Evolutionary conservation across 2,329 filamentous ascomycete species (phyloP).

Genomic region (Ophiocordyceps camponoti-leonardi): DNA sequence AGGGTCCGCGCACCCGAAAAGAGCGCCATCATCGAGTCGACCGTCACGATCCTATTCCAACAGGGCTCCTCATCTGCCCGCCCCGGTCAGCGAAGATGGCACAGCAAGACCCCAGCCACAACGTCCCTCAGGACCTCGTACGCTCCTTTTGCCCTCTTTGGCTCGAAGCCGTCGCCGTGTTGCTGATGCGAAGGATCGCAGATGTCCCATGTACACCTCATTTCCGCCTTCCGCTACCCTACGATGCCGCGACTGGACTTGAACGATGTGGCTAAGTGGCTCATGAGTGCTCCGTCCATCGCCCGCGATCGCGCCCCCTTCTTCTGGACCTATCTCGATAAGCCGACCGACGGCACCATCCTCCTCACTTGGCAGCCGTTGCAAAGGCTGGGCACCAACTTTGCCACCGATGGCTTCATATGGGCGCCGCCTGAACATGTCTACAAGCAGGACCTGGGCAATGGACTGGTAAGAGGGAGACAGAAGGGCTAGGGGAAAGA

Average conservation of each 20-base stretch:
- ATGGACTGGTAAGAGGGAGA: conserved; percentile 29
- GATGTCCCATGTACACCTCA: conserved; percentile 78
- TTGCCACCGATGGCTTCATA: conserved; percentile 81
- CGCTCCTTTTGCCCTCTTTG: conserved; percentile 8
- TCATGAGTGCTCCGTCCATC: conserved; percentile 69
- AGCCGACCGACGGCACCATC: conserved; percentile 64
- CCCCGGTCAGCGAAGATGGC: conserved; percentile 14
- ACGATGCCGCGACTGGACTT: conserved; percentile 52
- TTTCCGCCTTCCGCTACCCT: conserved; percentile 72
- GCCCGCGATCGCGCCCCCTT: conserved; percentile 73
- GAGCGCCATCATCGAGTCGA: too few species aligned
- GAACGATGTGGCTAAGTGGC: conserved; percentile 65
- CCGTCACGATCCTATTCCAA: too few species aligned
- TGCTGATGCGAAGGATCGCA: conserved; percentile 16
- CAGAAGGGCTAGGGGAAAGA: too few species aligned
- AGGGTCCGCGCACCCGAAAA: too few species aligned
- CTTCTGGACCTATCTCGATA: conserved; percentile 83
- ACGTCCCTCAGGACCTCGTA: conserved; percentile 25
- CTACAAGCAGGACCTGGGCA: conserved; percentile 55
- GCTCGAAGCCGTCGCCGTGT: not conserved
- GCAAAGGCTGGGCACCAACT: conserved; percentile 51
- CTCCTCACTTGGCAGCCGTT: conserved; percentile 81
- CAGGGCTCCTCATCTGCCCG: not conserved
- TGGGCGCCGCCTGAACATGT: conserved; percentile 72
- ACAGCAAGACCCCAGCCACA: conserved; percentile 23